A percentile compares a stretch with the other conserved stretches of the same genome.
Evolutionary conservation across 129 eudicot species (phyloP).

Genomic region (Flaveria sonorensis): DNA sequence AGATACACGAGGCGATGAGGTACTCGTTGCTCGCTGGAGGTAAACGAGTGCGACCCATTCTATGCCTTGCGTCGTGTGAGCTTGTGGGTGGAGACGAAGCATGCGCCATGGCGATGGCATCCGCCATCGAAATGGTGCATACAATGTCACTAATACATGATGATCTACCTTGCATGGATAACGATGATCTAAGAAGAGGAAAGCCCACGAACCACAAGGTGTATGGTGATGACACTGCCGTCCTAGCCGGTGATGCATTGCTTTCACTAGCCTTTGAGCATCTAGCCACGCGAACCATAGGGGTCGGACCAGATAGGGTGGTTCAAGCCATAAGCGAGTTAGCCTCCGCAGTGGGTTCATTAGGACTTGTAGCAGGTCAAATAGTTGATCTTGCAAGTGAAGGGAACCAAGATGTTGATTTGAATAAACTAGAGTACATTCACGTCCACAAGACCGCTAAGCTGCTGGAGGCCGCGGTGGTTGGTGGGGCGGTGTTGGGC

Average conservation of each 20-base stretch:
- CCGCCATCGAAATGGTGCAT: constrained; percentile 63
- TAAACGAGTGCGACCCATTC: constrained; percentile 58
- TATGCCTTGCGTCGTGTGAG: constrained; percentile 63
- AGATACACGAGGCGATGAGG: constrained; percentile 66
- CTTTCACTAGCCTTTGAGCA: constrained; percentile 62
- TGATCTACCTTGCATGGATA: constrained; percentile 76
- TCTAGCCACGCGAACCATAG: constrained; percentile 35
- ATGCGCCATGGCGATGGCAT: constrained; percentile 52
- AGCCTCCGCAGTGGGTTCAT: constrained; percentile 56
- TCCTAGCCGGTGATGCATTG: constrained; percentile 65
- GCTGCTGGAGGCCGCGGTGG: constrained; percentile 62
- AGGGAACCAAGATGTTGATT: constrained; percentile 43
- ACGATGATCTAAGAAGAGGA: constrained; percentile 64
- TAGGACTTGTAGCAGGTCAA: constrained; percentile 66
- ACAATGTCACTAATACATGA: constrained; percentile 74
- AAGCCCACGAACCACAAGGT: constrained; percentile 58
- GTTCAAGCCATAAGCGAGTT: constrained; percentile 57
- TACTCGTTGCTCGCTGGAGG: constrained; percentile 70
- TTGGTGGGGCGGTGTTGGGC: constrained; percentile 65
- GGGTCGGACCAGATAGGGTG: constrained; percentile 35
- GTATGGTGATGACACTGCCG: constrained; percentile 58
- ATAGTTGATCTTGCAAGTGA: constrained; percentile 54
- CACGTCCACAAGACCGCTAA: constrained; percentile 59
- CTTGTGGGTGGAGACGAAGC: constrained; percentile 52
- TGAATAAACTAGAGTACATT: constrained; percentile 53